These are phyloP conservation scores for Chaetomium fimeti DNA, from an alignment of 495 filamentous ascomycete species.

Conservation along the genomic window DNA sequence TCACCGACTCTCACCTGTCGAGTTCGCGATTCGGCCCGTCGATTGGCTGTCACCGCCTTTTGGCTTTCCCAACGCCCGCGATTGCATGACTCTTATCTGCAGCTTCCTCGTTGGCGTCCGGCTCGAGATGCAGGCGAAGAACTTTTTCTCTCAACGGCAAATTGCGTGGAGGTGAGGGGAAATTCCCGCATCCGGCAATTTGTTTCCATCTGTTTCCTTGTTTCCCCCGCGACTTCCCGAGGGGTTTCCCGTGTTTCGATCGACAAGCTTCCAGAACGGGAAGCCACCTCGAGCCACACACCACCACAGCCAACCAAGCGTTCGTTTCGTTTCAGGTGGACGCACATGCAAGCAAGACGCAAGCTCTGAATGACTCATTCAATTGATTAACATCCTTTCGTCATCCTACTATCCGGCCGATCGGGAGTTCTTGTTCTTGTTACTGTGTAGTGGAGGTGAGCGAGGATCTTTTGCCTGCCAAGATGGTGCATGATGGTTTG, in stretches of 20 bases:
- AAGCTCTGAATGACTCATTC: slow-evolving; percentile 7
- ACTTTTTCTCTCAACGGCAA: neutral
- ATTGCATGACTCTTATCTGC: slow-evolving; percentile 13
- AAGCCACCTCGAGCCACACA: slow-evolving; percentile 3
- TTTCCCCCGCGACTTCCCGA: slow-evolving; percentile 1
- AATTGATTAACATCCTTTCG: neutral
- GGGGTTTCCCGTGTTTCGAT: slow-evolving; percentile 8
- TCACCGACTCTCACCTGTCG: slow-evolving; percentile 14
- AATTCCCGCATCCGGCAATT: slow-evolving; percentile 16
- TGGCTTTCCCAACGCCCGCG: neutral
- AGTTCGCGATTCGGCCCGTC: slow-evolving; percentile 19
- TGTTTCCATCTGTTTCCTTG: slow-evolving; percentile 12
- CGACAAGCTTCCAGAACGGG: slow-evolving; percentile 8
- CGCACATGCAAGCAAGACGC: slow-evolving; percentile 7
- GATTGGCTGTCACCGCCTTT: slow-evolving; percentile 19
- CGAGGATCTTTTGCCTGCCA: neutral
- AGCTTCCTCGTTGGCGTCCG: neutral
- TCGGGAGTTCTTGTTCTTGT: neutral
- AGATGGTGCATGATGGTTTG: neutral
- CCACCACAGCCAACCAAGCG: neutral
- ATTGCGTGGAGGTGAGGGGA: neutral
- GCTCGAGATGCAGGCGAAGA: slow-evolving; percentile 12
- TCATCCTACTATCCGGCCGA: neutral
- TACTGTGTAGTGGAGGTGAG: neutral
- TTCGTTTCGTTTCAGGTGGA: slow-evolving; percentile 15